Percentiles rank a stretch among this genome's conserved stretches.
Evolutionary conservation across 495 filamentous ascomycete genomes (phyloP).

Genomic region (Massariosphaeria phaeospora): DNA sequence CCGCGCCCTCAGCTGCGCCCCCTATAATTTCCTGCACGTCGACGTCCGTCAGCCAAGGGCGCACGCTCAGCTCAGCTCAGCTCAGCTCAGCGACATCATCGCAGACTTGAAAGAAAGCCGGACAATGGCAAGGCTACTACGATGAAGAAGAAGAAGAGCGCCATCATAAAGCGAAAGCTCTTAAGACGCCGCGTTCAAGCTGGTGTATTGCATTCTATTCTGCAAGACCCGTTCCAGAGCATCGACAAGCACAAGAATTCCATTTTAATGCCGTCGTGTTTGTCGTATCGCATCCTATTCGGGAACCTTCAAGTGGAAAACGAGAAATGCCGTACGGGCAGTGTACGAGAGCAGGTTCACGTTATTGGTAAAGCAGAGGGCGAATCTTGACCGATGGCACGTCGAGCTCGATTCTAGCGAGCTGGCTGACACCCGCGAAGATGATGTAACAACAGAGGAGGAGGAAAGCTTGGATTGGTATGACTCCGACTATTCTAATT

Average conservation of each 20-base stretch:
- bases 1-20: constrained; percentile 3
- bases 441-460: constrained; percentile 10
- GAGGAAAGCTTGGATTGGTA: constrained; percentile 6
- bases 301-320: constrained; percentile 9
- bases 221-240: constrained; percentile 4
- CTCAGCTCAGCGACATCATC: constrained; percentile 8
- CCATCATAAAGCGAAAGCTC: constrained; percentile 2
- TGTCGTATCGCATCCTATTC: constrained; percentile 2
- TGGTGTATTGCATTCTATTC: constrained; percentile 5
- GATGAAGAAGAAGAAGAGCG: constrained; percentile 6
- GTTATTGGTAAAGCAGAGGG: constrained; percentile 4
- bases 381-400: constrained; percentile 5
- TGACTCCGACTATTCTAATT: constrained; percentile 8
- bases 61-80: too few species aligned
- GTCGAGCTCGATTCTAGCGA: constrained; percentile 8
- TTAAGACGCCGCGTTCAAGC: constrained; percentile 7
- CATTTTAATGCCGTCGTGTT: constrained; percentile 10
- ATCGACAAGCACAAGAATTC: constrained; percentile 7
- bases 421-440: background rate
- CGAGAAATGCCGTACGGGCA: constrained; percentile 5
- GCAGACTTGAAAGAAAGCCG: constrained; percentile 1
- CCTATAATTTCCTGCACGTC: constrained; percentile 4
- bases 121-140: too few species aligned
- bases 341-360: constrained; percentile 7
- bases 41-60: constrained; percentile 3